Conservation (phyloP, 1,139 yeast species). For the Zygosaccharomyces pseudobailii region DNA sequence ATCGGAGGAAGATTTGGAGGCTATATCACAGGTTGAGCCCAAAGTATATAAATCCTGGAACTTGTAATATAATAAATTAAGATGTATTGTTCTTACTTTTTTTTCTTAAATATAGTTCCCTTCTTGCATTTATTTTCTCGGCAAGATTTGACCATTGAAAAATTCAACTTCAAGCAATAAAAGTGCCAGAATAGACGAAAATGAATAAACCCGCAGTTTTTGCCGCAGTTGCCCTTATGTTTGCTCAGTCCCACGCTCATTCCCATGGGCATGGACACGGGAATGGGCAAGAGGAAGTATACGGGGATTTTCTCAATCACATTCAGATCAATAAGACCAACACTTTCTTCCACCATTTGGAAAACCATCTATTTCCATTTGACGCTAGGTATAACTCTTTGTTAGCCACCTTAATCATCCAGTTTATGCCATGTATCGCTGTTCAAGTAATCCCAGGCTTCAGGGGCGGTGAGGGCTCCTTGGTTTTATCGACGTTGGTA, state of each 20-base stretch:
- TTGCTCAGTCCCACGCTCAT: constrained; percentile 5
- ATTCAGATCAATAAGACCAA: not conserved
- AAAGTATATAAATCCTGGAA: constrained; percentile 32
- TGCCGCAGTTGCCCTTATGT: not conserved
- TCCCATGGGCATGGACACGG: constrained; percentile 5
- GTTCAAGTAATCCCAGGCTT: constrained; percentile 48
- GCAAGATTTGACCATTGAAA: not conserved
- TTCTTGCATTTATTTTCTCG: not conserved
- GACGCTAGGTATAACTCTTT: constrained; percentile 46
- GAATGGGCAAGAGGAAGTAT: constrained; percentile 1
- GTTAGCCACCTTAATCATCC: constrained; percentile 55
- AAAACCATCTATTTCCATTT: constrained; percentile 17
- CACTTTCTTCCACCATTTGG: constrained; percentile 4
- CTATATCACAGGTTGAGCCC: constrained; percentile 29
- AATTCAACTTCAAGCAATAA: not conserved
- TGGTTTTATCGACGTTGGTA: constrained; percentile 47
- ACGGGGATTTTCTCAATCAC: not conserved
- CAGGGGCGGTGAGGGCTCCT: constrained; percentile 34
- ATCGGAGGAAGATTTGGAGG: constrained; percentile 24
- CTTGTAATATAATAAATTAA: constrained; percentile 17
- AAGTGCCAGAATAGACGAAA: not conserved
- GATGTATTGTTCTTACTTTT: constrained; percentile 4
- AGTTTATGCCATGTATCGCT: constrained; percentile 57
- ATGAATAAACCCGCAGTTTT: not conserved
- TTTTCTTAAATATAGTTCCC: not conserved